A percentile compares a stretch with the other conserved stretches of the same genome.
Conservation (phyloP, 2,329 filamentous ascomycete species). For the Sclerotinia trifoliorum region DNA sequence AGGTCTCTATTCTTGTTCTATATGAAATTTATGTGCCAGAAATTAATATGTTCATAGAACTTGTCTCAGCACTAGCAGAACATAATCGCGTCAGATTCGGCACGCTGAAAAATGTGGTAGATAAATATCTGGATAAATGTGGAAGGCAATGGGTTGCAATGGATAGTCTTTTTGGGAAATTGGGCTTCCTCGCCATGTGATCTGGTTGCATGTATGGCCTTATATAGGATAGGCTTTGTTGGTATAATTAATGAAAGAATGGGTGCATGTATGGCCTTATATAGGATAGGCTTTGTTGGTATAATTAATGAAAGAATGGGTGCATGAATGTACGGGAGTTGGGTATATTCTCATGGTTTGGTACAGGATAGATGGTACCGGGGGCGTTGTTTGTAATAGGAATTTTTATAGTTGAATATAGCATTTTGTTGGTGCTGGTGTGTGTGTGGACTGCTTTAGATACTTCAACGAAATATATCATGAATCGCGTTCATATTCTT, state of each 20-base stretch:
- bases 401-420: background rate
- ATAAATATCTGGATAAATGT: constrained; percentile 83
- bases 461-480: too few species aligned
- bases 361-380: background rate
- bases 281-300: background rate
- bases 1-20: constrained; percentile 16
- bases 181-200: constrained; percentile 49
- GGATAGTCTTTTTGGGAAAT: constrained; percentile 77
- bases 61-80: constrained; percentile 68
- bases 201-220: background rate
- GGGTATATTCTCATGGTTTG: background rate
- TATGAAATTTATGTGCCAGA: background rate
- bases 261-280: background rate
- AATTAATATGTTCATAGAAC: constrained; percentile 41
- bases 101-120: constrained; percentile 73
- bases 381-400: background rate
- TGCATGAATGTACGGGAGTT: constrained; percentile 11
- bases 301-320: constrained; percentile 6
- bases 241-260: constrained; percentile 8
- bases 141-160: constrained; percentile 91
- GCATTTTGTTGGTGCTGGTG: background rate
- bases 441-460: too few species aligned
- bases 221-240: background rate
- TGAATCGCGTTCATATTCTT: too few species aligned
- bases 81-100: constrained; percentile 79